phyloP scores from a whole-genome alignment of 164 flowering plant genomes.

The Dillenia turbinata region DNA sequence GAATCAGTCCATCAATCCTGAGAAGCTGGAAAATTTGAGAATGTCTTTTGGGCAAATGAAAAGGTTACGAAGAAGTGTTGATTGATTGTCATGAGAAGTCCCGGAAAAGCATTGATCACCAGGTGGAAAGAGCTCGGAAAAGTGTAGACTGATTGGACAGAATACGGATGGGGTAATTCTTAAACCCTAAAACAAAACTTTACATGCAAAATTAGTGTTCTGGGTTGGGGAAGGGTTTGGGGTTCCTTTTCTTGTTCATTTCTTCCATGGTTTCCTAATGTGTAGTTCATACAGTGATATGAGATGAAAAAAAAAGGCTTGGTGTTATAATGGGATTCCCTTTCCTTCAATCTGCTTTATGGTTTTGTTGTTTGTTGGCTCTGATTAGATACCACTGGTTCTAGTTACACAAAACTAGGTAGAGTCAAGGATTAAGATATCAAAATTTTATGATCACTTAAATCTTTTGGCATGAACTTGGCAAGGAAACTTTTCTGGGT shows the following conservation, averaged over 20 bases:
- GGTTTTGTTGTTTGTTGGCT: background rate
- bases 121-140: slow-evolving; percentile 65
- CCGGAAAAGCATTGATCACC: slow-evolving; percentile 62
- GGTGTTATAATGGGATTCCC: no score
- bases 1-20: slow-evolving; percentile 29
- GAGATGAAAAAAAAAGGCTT: slow-evolving; percentile 28
- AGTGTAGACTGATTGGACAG: slow-evolving; percentile 84
- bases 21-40: slow-evolving; percentile 55
- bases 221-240: slow-evolving; percentile 14
- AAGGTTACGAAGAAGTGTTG: slow-evolving; percentile 73
- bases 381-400: no score
- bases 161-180: slow-evolving; percentile 53
- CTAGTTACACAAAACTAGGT: no score
- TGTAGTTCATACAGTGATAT: slow-evolving; percentile 29
- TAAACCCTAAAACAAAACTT: slow-evolving; percentile 21
- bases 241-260: slow-evolving; percentile 3
- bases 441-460: no score
- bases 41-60: slow-evolving; percentile 61
- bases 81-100: slow-evolving; percentile 73
- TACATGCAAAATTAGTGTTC: slow-evolving; percentile 19
- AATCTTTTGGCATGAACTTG: no score
- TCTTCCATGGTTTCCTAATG: slow-evolving; percentile 17
- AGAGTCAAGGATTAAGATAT: no score
- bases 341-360: background rate
- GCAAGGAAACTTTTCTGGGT: no score